phyloP scores from a whole-genome alignment of 164 flowering plant species.

The Dillenia turbinata region DNA sequence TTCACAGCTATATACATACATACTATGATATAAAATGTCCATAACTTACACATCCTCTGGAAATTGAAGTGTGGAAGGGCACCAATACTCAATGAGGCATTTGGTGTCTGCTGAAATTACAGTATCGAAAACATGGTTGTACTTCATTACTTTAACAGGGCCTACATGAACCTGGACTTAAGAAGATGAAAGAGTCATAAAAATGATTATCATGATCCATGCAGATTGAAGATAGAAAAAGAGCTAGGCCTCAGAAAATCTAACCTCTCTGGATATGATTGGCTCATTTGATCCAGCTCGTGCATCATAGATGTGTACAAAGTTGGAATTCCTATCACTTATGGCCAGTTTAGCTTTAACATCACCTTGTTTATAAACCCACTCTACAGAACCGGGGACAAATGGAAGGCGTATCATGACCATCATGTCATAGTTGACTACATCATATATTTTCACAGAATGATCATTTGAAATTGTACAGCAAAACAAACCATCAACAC shows the following conservation, averaged over 20 bases:
- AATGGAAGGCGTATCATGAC: constrained; percentile 88
- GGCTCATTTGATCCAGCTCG: constrained; percentile 85
- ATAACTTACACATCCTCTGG: constrained; percentile 67
- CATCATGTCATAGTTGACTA: constrained; percentile 99
- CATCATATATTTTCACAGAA: constrained; percentile 94
- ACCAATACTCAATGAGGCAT: constrained; percentile 92
- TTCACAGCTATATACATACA: background rate
- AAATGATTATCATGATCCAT: background rate
- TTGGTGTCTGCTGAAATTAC: constrained; percentile 80
- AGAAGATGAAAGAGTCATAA: constrained; percentile 2
- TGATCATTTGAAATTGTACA: constrained; percentile 86
- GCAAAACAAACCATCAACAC: constrained; percentile 90
- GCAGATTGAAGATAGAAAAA: background rate
- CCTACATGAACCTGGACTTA: constrained; percentile 67
- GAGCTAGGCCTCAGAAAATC: background rate
- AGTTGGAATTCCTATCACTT: constrained; percentile 74
- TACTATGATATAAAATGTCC: background rate
- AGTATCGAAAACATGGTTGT: constrained; percentile 64
- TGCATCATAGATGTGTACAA: constrained; percentile 87
- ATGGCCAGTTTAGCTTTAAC: constrained; percentile 84
- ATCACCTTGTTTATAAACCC: constrained; percentile 97
- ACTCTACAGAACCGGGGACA: constrained; percentile 80
- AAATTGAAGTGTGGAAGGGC: constrained; percentile 70
- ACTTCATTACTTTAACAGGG: constrained; percentile 80
- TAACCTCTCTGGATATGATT: constrained; percentile 77